phyloP scores from a whole-genome alignment of 768 basidiomycete species.

The Chalciporus sphaerocephalus region DNA sequence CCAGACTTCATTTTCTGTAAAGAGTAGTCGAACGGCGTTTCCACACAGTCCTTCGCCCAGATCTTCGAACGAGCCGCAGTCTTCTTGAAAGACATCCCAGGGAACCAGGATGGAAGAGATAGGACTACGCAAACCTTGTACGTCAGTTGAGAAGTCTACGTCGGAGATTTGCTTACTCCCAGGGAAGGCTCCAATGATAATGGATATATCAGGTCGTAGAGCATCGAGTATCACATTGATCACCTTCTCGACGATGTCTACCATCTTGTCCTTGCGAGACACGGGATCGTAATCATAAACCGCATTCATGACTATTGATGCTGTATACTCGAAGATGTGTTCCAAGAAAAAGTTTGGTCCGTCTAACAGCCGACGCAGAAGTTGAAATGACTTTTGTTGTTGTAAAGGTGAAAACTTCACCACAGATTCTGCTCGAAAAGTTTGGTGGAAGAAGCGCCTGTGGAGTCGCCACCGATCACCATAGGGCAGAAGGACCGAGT shows the following conservation, averaged over 20 bases:
- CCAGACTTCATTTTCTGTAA: slow-evolving; percentile 9
- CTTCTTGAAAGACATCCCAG: slow-evolving; percentile 11
- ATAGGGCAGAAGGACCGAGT: slow-evolving; percentile 23
- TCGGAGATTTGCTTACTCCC: slow-evolving; percentile 3
- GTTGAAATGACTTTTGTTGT: slow-evolving; percentile 24
- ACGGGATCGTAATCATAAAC: slow-evolving; percentile 15
- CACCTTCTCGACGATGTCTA: slow-evolving; percentile 7
- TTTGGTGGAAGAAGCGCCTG: slow-evolving; percentile 23
- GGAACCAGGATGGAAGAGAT: slow-evolving; percentile 10
- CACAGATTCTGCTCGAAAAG: slow-evolving; percentile 15
- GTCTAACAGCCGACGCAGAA: slow-evolving; percentile 31
- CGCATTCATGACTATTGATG: slow-evolving; percentile 11
- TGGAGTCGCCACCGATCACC: slow-evolving; percentile 30
- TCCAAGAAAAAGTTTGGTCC: slow-evolving; percentile 28
- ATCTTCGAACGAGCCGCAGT: neutral
- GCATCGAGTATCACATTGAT: slow-evolving; percentile 4
- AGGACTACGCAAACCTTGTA: neutral
- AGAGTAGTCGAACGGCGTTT: slow-evolving; percentile 6
- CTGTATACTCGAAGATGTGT: slow-evolving; percentile 31
- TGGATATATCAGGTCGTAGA: slow-evolving; percentile 7
- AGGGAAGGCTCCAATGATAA: slow-evolving; percentile 12
- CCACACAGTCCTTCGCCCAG: slow-evolving; percentile 8
- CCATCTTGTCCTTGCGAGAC: slow-evolving; percentile 7
- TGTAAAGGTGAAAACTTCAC: slow-evolving; percentile 25
- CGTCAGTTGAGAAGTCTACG: neutral